Conservation (phyloP, 805 yeast genomes). For the Candida succiphila region DNA sequence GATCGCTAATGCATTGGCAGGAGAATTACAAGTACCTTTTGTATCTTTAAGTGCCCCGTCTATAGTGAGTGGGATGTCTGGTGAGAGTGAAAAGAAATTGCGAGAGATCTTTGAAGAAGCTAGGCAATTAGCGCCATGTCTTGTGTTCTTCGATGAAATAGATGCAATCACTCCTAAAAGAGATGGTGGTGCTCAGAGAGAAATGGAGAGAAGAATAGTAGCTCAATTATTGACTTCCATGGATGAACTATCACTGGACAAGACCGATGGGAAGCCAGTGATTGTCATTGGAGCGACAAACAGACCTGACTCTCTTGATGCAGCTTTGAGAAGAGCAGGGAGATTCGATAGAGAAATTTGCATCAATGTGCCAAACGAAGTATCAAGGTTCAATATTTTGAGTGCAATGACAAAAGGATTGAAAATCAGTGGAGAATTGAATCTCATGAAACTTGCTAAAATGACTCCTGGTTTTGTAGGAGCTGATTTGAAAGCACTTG, state of each 20-base stretch:
- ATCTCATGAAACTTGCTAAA: slow-evolving; percentile 68
- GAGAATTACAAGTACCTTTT: slow-evolving; percentile 89
- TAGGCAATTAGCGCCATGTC: slow-evolving; percentile 78
- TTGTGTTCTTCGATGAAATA: slow-evolving; percentile 90
- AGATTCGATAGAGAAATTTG: slow-evolving; percentile 93
- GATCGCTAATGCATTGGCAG: slow-evolving; percentile 92
- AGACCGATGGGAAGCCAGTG: slow-evolving; percentile 88
- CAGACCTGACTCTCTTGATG: slow-evolving; percentile 89
- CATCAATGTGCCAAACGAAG: slow-evolving; percentile 88
- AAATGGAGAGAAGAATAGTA: slow-evolving; percentile 95
- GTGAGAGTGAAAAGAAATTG: slow-evolving; percentile 91
- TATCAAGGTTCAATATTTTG: slow-evolving; percentile 66
- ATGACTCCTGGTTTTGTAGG: slow-evolving; percentile 97
- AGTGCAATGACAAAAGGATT: slow-evolving; percentile 60
- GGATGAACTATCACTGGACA: slow-evolving; percentile 84
- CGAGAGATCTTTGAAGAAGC: slow-evolving; percentile 95
- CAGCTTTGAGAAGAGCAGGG: slow-evolving; percentile 94
- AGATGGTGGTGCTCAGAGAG: slow-evolving; percentile 96
- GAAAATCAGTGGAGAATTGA: slow-evolving; percentile 61
- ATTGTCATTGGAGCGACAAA: slow-evolving; percentile 94
- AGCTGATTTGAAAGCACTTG: slow-evolving; percentile 90
- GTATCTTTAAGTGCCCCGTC: slow-evolving; percentile 89
- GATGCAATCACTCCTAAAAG: slow-evolving; percentile 98
- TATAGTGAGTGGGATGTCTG: slow-evolving; percentile 98
- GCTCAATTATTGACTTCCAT: slow-evolving; percentile 91